Evolutionary conservation across 768 basidiomycete species (phyloP).

Genomic region (Vishniacozyma victoriae): DNA sequence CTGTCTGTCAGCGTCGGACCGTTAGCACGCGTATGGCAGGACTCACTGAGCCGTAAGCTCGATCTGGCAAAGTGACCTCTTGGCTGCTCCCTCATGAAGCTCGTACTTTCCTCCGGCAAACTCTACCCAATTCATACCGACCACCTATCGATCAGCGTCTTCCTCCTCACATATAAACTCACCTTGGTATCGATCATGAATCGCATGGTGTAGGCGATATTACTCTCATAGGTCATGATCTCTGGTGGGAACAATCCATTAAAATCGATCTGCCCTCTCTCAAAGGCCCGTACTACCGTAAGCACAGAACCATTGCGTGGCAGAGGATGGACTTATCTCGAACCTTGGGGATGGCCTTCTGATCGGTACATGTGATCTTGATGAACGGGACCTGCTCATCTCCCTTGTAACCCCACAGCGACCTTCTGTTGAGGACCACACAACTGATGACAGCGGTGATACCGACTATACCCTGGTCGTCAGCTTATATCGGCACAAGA

Average conservation of each 20-base stretch:
- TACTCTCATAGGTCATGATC: constrained; percentile 81
- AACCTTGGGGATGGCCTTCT: constrained; percentile 73
- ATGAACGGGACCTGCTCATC: constrained; percentile 74
- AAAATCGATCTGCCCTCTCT: constrained; percentile 66
- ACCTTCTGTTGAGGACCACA: constrained; percentile 62
- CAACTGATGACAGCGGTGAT: constrained; percentile 13
- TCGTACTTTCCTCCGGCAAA: constrained; percentile 75
- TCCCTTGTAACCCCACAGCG: constrained; percentile 82
- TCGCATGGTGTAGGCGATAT: constrained; percentile 79
- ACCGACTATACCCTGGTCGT: not conserved
- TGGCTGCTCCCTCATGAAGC: constrained; percentile 56
- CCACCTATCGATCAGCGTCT: constrained; percentile 62
- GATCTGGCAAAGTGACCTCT: constrained; percentile 78
- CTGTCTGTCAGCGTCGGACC: constrained; percentile 49
- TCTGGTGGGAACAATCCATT: constrained; percentile 56
- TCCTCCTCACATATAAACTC: constrained; percentile 9
- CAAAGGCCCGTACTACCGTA: constrained; percentile 53
- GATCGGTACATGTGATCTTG: constrained; percentile 70
- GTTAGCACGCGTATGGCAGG: not conserved
- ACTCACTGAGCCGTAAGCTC: constrained; percentile 71
- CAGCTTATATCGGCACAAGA: not conserved
- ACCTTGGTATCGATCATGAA: constrained; percentile 99
- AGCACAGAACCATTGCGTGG: not conserved
- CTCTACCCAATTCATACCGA: constrained; percentile 99
- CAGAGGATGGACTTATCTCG: constrained; percentile 65